These are phyloP conservation scores for Suhomyces prunicola DNA, from an alignment of 805 yeast species.

Conservation along the genomic window DNA sequence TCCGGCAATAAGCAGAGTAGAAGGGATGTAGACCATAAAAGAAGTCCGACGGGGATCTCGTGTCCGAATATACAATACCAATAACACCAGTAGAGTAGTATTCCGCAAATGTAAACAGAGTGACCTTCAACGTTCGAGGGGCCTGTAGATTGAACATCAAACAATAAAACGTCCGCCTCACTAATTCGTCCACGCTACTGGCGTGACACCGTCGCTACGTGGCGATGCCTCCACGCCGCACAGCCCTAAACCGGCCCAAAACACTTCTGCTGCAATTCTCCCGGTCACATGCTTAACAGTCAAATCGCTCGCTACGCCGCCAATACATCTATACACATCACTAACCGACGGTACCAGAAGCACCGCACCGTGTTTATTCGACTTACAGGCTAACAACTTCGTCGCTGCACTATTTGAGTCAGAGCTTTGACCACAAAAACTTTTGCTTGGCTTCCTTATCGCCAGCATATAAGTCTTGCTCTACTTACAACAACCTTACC, in stretches of 20 bases:
- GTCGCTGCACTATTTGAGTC: neutral
- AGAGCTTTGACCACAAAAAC: neutral
- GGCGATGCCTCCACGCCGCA: neutral
- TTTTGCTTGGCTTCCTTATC: neutral
- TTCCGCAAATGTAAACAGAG: neutral
- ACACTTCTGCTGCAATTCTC: neutral
- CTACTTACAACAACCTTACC: neutral
- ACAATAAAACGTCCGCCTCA: neutral
- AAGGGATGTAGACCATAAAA: neutral
- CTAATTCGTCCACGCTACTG: neutral
- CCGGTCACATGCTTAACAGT: neutral
- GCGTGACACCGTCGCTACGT: neutral
- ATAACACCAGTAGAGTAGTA: too few relatives aligned
- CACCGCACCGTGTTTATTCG: neutral
- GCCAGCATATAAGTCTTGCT: neutral
- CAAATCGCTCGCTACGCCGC: neutral
- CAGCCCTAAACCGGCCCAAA: neutral
- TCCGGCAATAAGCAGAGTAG: neutral
- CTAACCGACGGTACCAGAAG: neutral
- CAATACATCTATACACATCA: neutral
- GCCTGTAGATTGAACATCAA: neutral
- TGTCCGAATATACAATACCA: neutral
- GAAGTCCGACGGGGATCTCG: neutral
- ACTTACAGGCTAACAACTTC: neutral
- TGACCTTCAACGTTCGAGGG: neutral